A percentile compares a stretch with the other conserved stretches of the same genome.
Conservation (phyloP, 495 filamentous ascomycete species). For the Neurospora sp. region DNA sequence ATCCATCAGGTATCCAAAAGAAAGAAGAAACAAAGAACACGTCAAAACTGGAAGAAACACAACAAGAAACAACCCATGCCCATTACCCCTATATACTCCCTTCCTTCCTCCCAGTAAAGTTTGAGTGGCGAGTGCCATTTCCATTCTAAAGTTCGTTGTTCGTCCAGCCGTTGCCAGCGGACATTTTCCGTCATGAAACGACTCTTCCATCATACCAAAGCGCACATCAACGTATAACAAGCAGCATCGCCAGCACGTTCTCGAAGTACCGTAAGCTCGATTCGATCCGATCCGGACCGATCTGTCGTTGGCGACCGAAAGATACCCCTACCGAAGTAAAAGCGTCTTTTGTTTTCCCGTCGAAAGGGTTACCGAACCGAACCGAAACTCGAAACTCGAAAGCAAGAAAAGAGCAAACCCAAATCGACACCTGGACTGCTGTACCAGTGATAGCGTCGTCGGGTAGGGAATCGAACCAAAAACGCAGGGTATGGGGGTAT, state of each 20-base stretch:
- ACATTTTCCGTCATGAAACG: no score
- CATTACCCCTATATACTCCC: neutral
- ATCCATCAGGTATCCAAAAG: neutral
- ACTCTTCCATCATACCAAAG: neutral
- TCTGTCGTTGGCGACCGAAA: neutral
- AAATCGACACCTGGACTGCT: slow-evolving; percentile 5
- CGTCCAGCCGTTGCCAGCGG: no score
- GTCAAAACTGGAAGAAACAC: neutral
- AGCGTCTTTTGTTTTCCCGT: neutral
- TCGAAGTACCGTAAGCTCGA: neutral
- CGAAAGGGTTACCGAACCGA: neutral
- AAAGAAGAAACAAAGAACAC: neutral
- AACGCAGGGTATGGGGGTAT: slow-evolving; percentile 6
- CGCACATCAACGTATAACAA: neutral
- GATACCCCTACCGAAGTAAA: neutral
- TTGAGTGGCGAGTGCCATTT: neutral
- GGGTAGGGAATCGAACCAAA: neutral
- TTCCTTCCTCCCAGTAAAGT: neutral
- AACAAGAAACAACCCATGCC: neutral
- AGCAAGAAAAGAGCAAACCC: no score
- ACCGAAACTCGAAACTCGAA: no score
- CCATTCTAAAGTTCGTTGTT: neutral
- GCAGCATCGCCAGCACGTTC: neutral
- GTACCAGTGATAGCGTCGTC: slow-evolving; percentile 7
- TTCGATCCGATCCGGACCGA: neutral